Conservation (phyloP, 1,139 yeast species). For the Geotrichum reessii region DNA sequence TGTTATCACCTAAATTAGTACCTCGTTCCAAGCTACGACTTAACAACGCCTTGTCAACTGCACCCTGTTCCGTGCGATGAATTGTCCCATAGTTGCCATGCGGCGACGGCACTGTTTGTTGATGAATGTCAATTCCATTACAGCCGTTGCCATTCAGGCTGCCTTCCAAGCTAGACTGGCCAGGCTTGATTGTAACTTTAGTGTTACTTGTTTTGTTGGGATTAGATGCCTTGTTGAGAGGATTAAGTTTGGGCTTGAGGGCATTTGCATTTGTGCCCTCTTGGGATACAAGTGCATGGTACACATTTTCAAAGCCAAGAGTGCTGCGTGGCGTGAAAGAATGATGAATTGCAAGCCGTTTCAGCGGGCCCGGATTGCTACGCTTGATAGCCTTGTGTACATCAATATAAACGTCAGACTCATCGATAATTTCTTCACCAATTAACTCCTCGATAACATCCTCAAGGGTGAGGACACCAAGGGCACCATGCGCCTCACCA, state of each 20-base stretch:
- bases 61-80: slow-evolving; percentile 49
- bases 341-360: slow-evolving; percentile 44
- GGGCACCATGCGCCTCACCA: slow-evolving; percentile 80
- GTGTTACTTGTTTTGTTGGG: slow-evolving; percentile 70
- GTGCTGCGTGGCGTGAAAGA: slow-evolving; percentile 22
- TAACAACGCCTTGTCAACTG: slow-evolving; percentile 31
- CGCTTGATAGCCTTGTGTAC: slow-evolving; percentile 76
- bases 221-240: slow-evolving; percentile 67
- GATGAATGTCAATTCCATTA: neutral
- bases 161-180: neutral
- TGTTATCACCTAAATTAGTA: neutral
- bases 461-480: slow-evolving; percentile 88
- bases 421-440: slow-evolving; percentile 97
- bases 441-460: slow-evolving; percentile 96
- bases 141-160: neutral
- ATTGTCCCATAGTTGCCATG: slow-evolving; percentile 37
- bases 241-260: slow-evolving; percentile 33
- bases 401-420: slow-evolving; percentile 91
- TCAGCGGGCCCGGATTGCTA: slow-evolving; percentile 77
- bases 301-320: slow-evolving; percentile 26
- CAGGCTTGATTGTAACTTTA: slow-evolving; percentile 40
- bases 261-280: slow-evolving; percentile 1
- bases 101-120: slow-evolving; percentile 9
- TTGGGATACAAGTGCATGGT: slow-evolving; percentile 20
- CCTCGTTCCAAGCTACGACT: neutral